Conservation (phyloP, 2,329 filamentous ascomycete genomes). For the Fusarium coicis region DNA sequence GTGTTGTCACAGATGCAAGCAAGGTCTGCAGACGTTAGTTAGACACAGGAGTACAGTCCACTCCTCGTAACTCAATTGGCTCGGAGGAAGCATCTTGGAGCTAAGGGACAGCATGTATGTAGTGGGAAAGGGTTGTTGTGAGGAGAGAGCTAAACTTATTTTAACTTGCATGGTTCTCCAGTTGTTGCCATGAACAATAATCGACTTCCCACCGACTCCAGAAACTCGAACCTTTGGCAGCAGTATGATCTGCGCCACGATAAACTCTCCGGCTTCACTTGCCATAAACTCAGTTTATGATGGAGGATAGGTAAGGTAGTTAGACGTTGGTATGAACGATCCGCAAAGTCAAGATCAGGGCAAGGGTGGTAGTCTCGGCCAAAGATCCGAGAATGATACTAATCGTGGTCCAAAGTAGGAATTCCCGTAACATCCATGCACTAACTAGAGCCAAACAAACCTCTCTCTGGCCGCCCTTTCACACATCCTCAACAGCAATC, state of each 20-base stretch:
- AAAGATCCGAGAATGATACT: not conserved
- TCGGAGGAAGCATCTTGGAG: not conserved
- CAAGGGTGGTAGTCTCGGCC: not conserved
- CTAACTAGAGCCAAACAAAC: not conserved
- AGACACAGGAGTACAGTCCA: not conserved
- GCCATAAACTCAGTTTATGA: not conserved
- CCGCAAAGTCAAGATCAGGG: not conserved
- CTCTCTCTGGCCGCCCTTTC: not conserved
- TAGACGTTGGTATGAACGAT: not conserved
- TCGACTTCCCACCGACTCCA: not conserved
- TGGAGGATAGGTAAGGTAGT: not conserved
- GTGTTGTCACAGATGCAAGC: constrained; percentile 10
- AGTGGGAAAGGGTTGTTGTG: constrained; percentile 29
- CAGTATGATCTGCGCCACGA: not conserved
- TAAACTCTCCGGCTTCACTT: not conserved
- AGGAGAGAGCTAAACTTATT: constrained; percentile 23
- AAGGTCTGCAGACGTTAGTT: constrained; percentile 2
- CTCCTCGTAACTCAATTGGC: constrained; percentile 9
- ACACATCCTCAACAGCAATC: not conserved
- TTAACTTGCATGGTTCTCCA: constrained; percentile 15
- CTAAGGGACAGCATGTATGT: constrained; percentile 3
- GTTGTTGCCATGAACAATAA: not conserved
- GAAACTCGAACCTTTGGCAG: not conserved
- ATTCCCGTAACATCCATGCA: not conserved
- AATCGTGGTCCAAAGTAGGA: not conserved